Evolutionary conservation across 768 basidiomycete species (phyloP).

Genomic region (Mycena polygramma): DNA sequence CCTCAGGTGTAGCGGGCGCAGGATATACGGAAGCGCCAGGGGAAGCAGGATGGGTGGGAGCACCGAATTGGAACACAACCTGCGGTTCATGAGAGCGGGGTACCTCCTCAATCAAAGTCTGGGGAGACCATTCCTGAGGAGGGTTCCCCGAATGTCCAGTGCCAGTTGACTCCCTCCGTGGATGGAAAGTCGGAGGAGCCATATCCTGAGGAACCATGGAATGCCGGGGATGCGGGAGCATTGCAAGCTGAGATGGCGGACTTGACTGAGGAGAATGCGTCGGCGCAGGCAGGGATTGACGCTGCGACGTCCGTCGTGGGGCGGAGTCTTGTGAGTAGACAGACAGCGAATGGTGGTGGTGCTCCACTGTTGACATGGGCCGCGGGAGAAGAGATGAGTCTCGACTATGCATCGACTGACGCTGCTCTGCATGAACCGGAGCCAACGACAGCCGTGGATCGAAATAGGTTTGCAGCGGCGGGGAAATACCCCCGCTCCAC

Average conservation of each 20-base stretch:
- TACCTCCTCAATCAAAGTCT: background rate
- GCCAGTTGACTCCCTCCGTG: background rate
- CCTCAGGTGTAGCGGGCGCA: background rate
- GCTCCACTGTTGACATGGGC: background rate
- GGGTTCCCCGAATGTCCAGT: background rate
- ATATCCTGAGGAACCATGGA: background rate
- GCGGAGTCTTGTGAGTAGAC: conserved; percentile 20
- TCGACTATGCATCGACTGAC: conserved; percentile 6
- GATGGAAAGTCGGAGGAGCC: background rate
- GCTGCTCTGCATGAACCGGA: background rate
- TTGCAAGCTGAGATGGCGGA: background rate
- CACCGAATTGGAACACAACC: conserved; percentile 24
- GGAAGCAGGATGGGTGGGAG: background rate
- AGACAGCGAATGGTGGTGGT: conserved; percentile 11
- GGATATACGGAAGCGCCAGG: background rate
- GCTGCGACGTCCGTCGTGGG: background rate
- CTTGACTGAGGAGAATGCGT: background rate
- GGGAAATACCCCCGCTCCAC: background rate
- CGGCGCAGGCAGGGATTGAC: background rate
- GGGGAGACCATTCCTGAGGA: background rate
- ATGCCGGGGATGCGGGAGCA: background rate
- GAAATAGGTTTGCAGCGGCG: conserved; percentile 26
- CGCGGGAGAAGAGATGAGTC: background rate
- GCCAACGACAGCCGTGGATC: conserved; percentile 1
- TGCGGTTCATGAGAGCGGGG: conserved; percentile 5